Conservation (phyloP, 2,329 filamentous ascomycete genomes). For the Trichoderma polysporum region DNA sequence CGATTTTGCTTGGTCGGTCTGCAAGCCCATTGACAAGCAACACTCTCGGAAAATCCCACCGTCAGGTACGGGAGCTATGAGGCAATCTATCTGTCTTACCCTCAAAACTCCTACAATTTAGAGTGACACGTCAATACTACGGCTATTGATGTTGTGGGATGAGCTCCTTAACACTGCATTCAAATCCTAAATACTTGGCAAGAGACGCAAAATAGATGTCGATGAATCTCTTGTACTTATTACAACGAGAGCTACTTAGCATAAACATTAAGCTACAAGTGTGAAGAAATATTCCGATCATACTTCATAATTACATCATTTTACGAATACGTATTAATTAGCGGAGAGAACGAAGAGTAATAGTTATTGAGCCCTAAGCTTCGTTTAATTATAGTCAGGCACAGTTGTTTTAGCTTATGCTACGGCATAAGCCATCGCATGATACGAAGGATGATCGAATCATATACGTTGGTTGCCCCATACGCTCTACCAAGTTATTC, state of each 20-base stretch:
- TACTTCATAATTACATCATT: too few relatives aligned
- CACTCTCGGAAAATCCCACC: not conserved
- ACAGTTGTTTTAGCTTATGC: not conserved
- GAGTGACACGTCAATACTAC: not conserved
- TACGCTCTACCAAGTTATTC: not conserved
- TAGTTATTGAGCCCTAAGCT: not conserved
- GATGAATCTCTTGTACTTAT: not conserved
- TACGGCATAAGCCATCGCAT: not conserved
- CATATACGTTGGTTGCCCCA: not conserved
- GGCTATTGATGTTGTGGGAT: constrained; percentile 1
- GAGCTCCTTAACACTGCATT: not conserved
- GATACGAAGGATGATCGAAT: not conserved
- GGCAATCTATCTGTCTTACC: not conserved
- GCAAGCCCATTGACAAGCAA: not conserved
- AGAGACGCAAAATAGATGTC: not conserved
- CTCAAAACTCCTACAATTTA: not conserved
- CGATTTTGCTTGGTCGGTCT: not conserved
- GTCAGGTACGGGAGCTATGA: not conserved
- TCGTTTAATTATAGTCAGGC: not conserved
- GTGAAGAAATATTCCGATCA: not conserved
- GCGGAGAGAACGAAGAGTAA: not conserved
- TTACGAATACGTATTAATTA: not conserved
- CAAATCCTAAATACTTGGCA: not conserved
- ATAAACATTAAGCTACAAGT: not conserved
- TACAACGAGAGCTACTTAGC: not conserved